Percentiles rank a stretch among this genome's conserved stretches.
phyloP scores from a whole-genome alignment of 2,329 filamentous ascomycete species.

The Ceratocystis papillata region DNA sequence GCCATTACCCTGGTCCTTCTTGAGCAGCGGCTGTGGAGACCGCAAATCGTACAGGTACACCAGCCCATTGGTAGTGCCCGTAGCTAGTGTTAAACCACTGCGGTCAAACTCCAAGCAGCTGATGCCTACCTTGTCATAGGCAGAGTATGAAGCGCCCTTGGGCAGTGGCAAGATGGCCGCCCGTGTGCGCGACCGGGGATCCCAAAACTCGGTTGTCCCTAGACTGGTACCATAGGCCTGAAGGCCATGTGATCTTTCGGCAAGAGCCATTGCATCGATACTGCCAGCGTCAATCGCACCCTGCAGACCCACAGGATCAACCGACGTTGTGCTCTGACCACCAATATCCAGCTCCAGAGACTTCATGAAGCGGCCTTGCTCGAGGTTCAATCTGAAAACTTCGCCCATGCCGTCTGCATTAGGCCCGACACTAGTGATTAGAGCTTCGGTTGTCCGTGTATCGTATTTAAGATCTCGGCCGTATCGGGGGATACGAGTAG shows the following conservation, averaged over 20 bases:
- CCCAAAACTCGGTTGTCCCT: constrained; percentile 97
- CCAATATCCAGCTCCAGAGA: constrained; percentile 87
- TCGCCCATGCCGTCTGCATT: constrained; percentile 80
- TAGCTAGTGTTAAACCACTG: constrained; percentile 73
- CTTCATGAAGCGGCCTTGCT: constrained; percentile 86
- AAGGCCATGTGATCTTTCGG: constrained; percentile 79
- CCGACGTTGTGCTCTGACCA: constrained; percentile 42
- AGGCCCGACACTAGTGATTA: constrained; percentile 78
- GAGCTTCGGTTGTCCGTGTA: constrained; percentile 66
- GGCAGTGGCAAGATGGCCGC: constrained; percentile 54
- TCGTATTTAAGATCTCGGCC: constrained; percentile 84
- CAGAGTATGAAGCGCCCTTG: constrained; percentile 27
- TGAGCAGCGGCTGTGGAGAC: constrained; percentile 71
- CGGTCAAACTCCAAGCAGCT: constrained; percentile 79
- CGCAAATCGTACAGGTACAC: constrained; percentile 87
- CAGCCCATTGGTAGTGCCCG: constrained; percentile 77
- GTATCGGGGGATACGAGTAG: constrained; percentile 81
- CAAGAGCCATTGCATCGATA: constrained; percentile 78
- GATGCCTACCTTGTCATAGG: constrained; percentile 58
- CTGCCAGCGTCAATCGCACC: constrained; percentile 75
- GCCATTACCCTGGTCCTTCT: constrained; percentile 93
- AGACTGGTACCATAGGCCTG: constrained; percentile 87
- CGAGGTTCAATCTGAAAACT: constrained; percentile 84
- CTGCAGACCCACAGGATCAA: constrained; percentile 62
- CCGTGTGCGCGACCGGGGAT: constrained; percentile 69